Percentiles rank a stretch among this genome's conserved stretches.
Evolutionary conservation across 306 rosid genomes (phyloP).

Genomic region (Biancaea sappan): DNA sequence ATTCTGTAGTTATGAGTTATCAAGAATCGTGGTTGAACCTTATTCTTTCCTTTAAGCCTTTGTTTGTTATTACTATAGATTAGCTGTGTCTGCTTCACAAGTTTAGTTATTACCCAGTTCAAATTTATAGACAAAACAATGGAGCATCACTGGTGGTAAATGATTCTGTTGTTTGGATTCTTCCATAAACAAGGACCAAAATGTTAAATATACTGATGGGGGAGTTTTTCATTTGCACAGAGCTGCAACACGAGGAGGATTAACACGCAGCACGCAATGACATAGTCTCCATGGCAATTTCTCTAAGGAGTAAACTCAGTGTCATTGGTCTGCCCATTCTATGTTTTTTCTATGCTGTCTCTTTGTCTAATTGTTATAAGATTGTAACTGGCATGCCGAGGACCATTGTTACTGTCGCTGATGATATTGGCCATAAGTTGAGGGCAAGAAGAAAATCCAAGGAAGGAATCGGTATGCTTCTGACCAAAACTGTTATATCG

Average conservation of each 20-base stretch:
- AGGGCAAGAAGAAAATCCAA: constrained; percentile 36
- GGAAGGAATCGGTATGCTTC: constrained; percentile 71
- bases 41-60: neutral
- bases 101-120: neutral
- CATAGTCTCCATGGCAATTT: constrained; percentile 43
- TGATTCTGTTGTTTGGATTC: neutral
- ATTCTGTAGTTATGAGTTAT: constrained; percentile 4
- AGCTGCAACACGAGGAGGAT: constrained; percentile 78
- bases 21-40: neutral
- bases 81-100: constrained; percentile 4
- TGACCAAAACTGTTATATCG: constrained; percentile 76
- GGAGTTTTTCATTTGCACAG: constrained; percentile 50
- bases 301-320: constrained; percentile 40
- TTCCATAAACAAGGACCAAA: neutral
- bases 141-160: neutral
- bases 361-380: constrained; percentile 52
- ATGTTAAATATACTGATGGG: constrained; percentile 25
- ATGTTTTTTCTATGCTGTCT: constrained; percentile 39
- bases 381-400: constrained; percentile 67
- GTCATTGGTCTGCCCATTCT: constrained; percentile 45
- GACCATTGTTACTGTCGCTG: constrained; percentile 42
- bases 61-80: neutral
- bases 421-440: constrained; percentile 50
- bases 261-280: constrained; percentile 98
- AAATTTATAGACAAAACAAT: neutral